A percentile compares a stretch with the other conserved stretches of the same genome.
These are phyloP conservation scores for Pseudocercospora macadamiae DNA, from an alignment of 2,329 filamentous ascomycete species.

Conservation along the genomic window DNA sequence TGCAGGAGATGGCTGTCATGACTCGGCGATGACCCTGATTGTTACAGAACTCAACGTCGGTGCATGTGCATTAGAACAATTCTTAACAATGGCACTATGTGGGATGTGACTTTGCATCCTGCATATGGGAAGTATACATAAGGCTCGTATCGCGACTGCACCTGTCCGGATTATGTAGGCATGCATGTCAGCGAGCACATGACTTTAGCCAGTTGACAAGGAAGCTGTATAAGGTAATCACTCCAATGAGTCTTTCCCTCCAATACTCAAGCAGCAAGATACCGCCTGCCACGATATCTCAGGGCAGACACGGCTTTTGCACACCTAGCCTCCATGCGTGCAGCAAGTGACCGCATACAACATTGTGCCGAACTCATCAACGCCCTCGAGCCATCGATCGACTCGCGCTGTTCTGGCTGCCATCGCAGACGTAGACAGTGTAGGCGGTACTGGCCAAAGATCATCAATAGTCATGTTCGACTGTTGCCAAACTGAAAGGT, in stretches of 20 bases:
- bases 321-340: neutral
- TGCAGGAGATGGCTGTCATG: conserved; percentile 2
- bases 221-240: too few species aligned
- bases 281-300: neutral
- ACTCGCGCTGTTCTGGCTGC: neutral
- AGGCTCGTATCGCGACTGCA: neutral
- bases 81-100: neutral
- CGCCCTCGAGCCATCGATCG: neutral
- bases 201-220: too few species aligned
- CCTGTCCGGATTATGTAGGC: neutral
- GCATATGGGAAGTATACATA: neutral
- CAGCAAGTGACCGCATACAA: neutral
- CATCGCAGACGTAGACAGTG: neutral
- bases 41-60: neutral
- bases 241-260: too few species aligned
- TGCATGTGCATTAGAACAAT: neutral
- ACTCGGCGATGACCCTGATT: neutral
- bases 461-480: neutral
- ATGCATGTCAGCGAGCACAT: neutral
- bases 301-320: too few species aligned
- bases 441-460: neutral
- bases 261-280: too few species aligned
- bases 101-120: too few species aligned
- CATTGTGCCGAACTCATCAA: neutral
- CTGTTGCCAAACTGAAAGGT: neutral